Evolutionary conservation across 2,329 filamentous ascomycete genomes (phyloP).

Genomic region (Stagonosporopsis cucurbitacearum): DNA sequence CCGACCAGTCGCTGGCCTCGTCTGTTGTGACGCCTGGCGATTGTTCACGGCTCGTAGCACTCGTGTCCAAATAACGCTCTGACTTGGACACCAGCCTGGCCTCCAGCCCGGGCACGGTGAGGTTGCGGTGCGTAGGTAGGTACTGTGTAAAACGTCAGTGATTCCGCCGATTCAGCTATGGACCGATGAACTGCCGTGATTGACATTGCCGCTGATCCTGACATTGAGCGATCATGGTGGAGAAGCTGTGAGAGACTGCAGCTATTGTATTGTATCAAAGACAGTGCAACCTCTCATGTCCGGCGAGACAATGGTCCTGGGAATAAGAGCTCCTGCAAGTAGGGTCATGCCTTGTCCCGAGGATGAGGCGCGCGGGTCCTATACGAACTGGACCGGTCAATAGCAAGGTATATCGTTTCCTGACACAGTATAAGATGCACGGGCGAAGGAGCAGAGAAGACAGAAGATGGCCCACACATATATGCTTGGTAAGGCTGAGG

Average conservation of each 20-base stretch:
- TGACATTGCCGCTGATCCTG: conserved; percentile 14
- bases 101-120: not conserved
- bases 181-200: conserved; percentile 17
- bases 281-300: conserved; percentile 31
- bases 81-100: not conserved
- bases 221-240: conserved; percentile 4
- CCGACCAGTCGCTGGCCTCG: conserved; percentile 19
- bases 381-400: conserved; percentile 2
- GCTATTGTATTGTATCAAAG: conserved; percentile 22
- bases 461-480: conserved; percentile 2
- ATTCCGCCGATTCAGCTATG: not conserved
- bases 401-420: conserved; percentile 11
- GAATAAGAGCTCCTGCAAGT: conserved; percentile 19
- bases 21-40: conserved; percentile 8
- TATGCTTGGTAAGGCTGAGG: conserved; percentile 13
- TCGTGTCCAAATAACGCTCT: conserved; percentile 4
- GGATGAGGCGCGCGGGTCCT: conserved; percentile 11
- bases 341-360: conserved; percentile 21
- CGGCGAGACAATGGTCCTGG: conserved; percentile 18
- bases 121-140: conserved; percentile 1
- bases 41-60: conserved; percentile 5
- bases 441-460: conserved; percentile 7
- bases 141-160: conserved; percentile 15
- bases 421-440: conserved; percentile 13
- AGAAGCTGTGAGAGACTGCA: conserved; percentile 17